These are phyloP conservation scores for Toxoplasma gondii DNA, from an alignment of 169 alveolate species.

Conservation along the genomic window DNA sequence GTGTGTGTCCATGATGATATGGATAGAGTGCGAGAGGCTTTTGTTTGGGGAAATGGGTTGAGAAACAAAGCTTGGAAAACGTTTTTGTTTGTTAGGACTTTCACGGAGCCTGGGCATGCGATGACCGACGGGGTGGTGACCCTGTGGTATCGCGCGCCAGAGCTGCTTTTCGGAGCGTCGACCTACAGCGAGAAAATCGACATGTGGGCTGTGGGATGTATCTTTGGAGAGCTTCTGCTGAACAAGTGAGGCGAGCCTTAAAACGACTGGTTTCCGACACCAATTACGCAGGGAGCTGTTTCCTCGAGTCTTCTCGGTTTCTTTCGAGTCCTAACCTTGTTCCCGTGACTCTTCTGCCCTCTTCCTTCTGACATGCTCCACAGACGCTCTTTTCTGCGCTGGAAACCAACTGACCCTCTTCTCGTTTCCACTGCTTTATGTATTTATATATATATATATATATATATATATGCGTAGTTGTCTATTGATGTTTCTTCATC, in stretches of 20 bases:
- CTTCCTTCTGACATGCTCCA: too few species aligned
- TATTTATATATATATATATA: too few species aligned
- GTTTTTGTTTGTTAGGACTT: neutral
- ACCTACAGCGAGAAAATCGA: constrained; percentile 95
- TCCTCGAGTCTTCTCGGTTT: neutral
- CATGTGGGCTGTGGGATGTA: constrained; percentile 95
- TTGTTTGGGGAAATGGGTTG: too few species aligned
- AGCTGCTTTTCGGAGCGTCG: constrained; percentile 94
- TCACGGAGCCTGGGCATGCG: constrained; percentile 72
- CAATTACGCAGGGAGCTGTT: neutral
- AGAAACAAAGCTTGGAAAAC: neutral
- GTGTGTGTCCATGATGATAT: too few species aligned
- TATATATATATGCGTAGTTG: neutral
- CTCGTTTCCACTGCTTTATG: too few species aligned
- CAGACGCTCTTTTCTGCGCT: too few species aligned
- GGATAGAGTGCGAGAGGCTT: too few species aligned
- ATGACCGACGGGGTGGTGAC: constrained; percentile 96
- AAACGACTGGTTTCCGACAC: neutral
- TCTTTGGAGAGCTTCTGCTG: constrained; percentile 85
- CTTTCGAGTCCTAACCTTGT: neutral
- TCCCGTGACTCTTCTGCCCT: too few species aligned
- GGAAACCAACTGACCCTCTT: too few species aligned
- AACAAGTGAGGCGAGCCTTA: constrained; percentile 76
- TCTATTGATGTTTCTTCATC: too few species aligned
- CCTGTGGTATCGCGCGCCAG: constrained; percentile 99